phyloP scores from a whole-genome alignment of 2,329 filamentous ascomycete genomes.

The Arthrobotrys entomopaga region DNA sequence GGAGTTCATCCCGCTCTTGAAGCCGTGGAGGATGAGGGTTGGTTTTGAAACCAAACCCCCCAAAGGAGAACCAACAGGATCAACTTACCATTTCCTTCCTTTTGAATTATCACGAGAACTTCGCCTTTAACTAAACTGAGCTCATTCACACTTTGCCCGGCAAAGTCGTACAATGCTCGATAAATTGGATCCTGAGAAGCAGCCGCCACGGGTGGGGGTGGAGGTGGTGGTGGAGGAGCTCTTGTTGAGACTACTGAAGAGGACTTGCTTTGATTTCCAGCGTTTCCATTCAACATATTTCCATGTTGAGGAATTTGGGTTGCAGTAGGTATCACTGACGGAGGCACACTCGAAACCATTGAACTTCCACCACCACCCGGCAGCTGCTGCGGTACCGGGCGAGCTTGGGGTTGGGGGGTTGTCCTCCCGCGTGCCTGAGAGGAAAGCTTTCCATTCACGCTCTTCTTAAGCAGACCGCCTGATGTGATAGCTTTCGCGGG shows the following conservation, averaged over 20 bases:
- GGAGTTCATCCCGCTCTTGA: neutral
- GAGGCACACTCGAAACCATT: slow-evolving; percentile 60
- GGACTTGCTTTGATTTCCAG: slow-evolving; percentile 31
- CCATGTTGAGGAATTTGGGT: slow-evolving; percentile 28
- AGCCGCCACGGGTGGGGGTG: slow-evolving; percentile 71
- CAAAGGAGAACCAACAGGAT: slow-evolving; percentile 31
- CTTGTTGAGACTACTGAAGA: slow-evolving; percentile 62
- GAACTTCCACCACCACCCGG: slow-evolving; percentile 58
- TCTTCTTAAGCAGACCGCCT: slow-evolving; percentile 89
- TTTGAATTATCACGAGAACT: slow-evolving; percentile 87
- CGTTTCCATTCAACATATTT: slow-evolving; percentile 38
- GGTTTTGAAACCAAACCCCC: slow-evolving; percentile 1
- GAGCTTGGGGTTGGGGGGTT: slow-evolving; percentile 62
- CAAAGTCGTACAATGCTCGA: slow-evolving; percentile 92
- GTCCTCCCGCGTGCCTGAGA: slow-evolving; percentile 66
- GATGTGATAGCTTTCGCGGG: slow-evolving; percentile 89
- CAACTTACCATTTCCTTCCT: slow-evolving; percentile 87
- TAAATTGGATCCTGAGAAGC: slow-evolving; percentile 77
- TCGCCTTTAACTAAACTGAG: slow-evolving; percentile 82
- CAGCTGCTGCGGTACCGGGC: slow-evolving; percentile 48
- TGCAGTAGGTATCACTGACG: slow-evolving; percentile 21
- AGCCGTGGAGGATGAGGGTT: neutral
- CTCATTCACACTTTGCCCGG: slow-evolving; percentile 81
- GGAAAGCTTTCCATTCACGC: slow-evolving; percentile 81
- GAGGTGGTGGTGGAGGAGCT: slow-evolving; percentile 68